These are phyloP conservation scores for Fusarium graminum DNA, from an alignment of 2,329 filamentous ascomycete genomes.

Conservation along the genomic window DNA sequence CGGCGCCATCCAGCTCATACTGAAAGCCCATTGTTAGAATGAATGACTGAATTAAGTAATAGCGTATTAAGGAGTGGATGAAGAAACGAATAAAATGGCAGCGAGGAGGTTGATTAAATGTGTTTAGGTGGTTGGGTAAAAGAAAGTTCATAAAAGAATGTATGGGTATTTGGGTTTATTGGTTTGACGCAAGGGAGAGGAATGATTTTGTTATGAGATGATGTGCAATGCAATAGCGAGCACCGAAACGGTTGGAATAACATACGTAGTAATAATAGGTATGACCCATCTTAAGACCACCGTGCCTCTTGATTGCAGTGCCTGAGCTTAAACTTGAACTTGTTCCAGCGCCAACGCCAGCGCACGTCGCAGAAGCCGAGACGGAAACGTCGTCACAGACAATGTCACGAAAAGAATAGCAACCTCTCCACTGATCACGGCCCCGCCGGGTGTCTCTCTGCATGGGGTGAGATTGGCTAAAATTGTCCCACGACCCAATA, in stretches of 20 bases:
- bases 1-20: conserved; percentile 85
- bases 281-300: conserved; percentile 90
- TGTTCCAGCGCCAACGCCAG: conserved; percentile 42
- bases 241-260: conserved; percentile 46
- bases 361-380: conserved; percentile 44
- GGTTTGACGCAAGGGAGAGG: conserved; percentile 42
- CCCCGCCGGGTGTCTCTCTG: conserved; percentile 82
- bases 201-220: conserved; percentile 29
- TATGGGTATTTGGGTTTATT: conserved; percentile 23
- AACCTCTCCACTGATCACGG: conserved; percentile 84
- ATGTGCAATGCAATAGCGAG: conserved; percentile 20
- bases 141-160: conserved; percentile 22
- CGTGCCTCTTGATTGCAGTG: conserved; percentile 67
- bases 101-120: conserved; percentile 37
- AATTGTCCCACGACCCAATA: conserved; percentile 96
- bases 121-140: conserved; percentile 34
- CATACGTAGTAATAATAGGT: conserved; percentile 97
- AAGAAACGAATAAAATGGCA: conserved; percentile 30
- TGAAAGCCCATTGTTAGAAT: conserved; percentile 56
- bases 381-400: conserved; percentile 79
- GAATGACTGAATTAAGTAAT: conserved; percentile 21
- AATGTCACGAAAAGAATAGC: conserved; percentile 87
- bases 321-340: conserved; percentile 34
- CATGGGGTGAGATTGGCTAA: conserved; percentile 82
- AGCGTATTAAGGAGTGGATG: conserved; percentile 4